These are phyloP conservation scores for Colletotrichum sidae DNA, from an alignment of 2,329 filamentous ascomycete species.

Conservation along the genomic window DNA sequence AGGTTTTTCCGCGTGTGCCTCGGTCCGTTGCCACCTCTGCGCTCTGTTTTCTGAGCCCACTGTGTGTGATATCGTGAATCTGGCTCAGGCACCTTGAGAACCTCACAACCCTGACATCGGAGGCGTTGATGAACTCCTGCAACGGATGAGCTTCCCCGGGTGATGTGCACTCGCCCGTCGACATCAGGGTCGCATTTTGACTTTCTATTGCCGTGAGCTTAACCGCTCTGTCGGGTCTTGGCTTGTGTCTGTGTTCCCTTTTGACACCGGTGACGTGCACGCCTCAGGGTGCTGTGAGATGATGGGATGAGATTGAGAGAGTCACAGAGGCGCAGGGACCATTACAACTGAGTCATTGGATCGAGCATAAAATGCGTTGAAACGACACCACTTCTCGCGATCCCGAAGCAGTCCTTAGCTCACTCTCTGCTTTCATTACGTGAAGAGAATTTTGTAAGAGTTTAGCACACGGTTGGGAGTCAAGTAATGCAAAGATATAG, in stretches of 20 bases:
- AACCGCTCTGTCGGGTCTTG: not conserved
- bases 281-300: too few species aligned
- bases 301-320: slow-evolving; percentile 3
- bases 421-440: too few species aligned
- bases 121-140: not conserved
- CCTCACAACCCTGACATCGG: not conserved
- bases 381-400: too few species aligned
- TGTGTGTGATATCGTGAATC: not conserved
- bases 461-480: too few species aligned
- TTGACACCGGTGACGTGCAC: not conserved
- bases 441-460: too few species aligned
- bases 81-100: not conserved
- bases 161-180: not conserved
- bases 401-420: too few species aligned
- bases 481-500: not conserved
- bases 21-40: not conserved
- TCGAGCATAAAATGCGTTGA: too few species aligned
- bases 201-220: not conserved
- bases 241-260: not conserved
- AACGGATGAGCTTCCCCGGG: slow-evolving; percentile 7
- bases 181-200: slow-evolving; percentile 3
- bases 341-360: too few species aligned
- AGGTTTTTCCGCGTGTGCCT: not conserved
- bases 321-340: not conserved
- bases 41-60: not conserved